Base-by-base conservation (phyloP, 768 basidiomycete species). In the Kwoniella shandongensis region DNA sequence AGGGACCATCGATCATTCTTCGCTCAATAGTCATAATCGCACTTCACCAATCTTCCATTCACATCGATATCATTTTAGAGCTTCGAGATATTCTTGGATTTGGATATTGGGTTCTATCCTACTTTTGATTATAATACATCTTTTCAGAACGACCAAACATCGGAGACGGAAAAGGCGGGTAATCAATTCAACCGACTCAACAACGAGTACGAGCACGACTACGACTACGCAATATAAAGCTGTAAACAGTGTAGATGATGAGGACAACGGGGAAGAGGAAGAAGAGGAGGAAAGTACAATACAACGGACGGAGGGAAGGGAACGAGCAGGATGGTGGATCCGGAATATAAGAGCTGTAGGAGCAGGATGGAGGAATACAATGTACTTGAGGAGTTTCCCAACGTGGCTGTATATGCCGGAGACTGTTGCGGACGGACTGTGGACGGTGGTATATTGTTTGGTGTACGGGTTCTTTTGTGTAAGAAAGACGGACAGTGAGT, bases 351-450 rank as follows among this genome's bases (percentile, higher is more conserved):
- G 44, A 17, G 67, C 61, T 3, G n/a, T 54, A n/a, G 47, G 41
- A 29, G 62, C 65, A 12, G 32, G 32, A 18, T 47, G 38, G 57
- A 27, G 54, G 18, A 66, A 66, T 29, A 59, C 32, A n/a, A 46
- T 66, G 42, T 66, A 66, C 42, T 54, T 69, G 27, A 50, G 50
- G 18, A 52, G 41, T 15, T 44, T 69, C 17, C 67, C 67, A 6
- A 30, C 41, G 26, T 66, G 67, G 67, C 54, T 69, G 4, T 69
- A 66, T 52, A 64, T 62, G n/a, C 65, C 64, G 26, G 65, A 69
- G 15, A 63, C 56, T 11, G n/a, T 54, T n/a, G 35, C 35, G 25
- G 67, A 69, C 29, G 52, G 53, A 1, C 17, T 60, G 8, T 69
- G 65, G 56, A 66, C 67, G 3, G 51, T 60, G 11, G n/a, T 61